A percentile compares a stretch with the other conserved stretches of the same genome.
Conservation (phyloP, 441 rosid genomes). For the Eugenia klotzschiana region DNA sequence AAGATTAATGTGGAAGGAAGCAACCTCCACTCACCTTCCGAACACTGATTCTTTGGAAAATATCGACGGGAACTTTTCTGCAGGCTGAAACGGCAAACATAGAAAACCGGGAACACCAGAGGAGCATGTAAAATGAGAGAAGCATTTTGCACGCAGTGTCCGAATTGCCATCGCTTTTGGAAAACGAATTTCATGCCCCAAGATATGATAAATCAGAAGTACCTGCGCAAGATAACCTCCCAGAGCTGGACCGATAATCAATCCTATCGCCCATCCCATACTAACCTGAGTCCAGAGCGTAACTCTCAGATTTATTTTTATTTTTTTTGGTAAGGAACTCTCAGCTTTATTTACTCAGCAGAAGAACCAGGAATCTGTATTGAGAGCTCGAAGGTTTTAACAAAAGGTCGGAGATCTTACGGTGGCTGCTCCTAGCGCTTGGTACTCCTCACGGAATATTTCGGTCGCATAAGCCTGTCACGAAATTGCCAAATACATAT, state of each 20-base stretch:
- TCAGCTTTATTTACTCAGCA: background rate
- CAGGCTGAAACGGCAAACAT: constrained; percentile 36
- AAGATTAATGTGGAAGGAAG: background rate
- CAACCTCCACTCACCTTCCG: constrained; percentile 40
- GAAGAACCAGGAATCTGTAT: background rate
- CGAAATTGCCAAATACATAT: background rate
- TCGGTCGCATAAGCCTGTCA: constrained; percentile 75
- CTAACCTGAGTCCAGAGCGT: constrained; percentile 38
- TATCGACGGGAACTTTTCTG: constrained; percentile 58
- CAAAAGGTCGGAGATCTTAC: constrained; percentile 25
- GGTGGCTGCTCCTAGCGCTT: constrained; percentile 59
- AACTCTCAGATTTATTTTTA: background rate
- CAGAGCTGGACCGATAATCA: constrained; percentile 83
- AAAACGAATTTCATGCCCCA: background rate
- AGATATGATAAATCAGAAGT: background rate
- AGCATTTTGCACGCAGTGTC: background rate
- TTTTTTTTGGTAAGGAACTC: too few relatives aligned
- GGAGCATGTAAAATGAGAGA: background rate
- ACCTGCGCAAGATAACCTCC: constrained; percentile 96
- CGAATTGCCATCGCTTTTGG: background rate
- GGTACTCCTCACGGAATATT: constrained; percentile 53
- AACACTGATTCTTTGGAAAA: constrained; percentile 60
- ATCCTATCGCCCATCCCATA: constrained; percentile 86
- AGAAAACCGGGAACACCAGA: background rate
- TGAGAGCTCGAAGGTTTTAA: background rate